Base-by-base conservation (phyloP, 192 early-diverging fungal species). In the Podila minutissima region DNA sequence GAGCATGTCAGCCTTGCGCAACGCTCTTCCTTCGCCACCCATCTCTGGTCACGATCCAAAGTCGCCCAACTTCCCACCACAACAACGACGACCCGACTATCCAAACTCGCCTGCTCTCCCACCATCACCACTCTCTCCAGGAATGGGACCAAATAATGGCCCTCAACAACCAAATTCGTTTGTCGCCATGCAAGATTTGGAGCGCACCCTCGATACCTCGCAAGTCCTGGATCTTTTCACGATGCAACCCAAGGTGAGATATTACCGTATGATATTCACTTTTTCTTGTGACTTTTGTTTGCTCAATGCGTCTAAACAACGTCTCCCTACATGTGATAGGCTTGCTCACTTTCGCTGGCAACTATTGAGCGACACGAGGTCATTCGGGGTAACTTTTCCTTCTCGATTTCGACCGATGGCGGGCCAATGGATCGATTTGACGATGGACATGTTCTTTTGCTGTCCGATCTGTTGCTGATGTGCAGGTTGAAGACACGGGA, bases 201-300 rank as follows among this genome's bases (percentile, higher is more conserved):
- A 89, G 57, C 55, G 32, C 9, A 62, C 78, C 20, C 66, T 89
- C 1, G 86, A 89, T 55, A 69, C 78, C 5, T 64, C 82, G 19
- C 84, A 66, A 58, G 83, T 75, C 26, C 64, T 82, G 13, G 88
- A 89, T 72, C 64, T 89, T 20, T 86, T 86, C 67, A 83, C 83
- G 3, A 86, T 84, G 75, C 69, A 82, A 22, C 84, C 79, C 33
- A 88, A 84, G 70, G 88, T 46, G 41, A 46, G 41, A 46, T 46
- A 41, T 12, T 12, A 12, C 1, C 2, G 12, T 46, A 4, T 46
- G 15, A 46, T 15, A 17, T 46, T 46, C 33, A 13, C 11, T n/a
- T 32, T 32, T 0, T 60, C 22, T 59, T 24, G 19, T 60, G 9
- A 9, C 32, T 48, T n/a, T 11, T n/a, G 9, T 24, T 19, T 64